phyloP scores from a whole-genome alignment of 805 yeast genomes.

The Middelhovenomyces tepae region DNA sequence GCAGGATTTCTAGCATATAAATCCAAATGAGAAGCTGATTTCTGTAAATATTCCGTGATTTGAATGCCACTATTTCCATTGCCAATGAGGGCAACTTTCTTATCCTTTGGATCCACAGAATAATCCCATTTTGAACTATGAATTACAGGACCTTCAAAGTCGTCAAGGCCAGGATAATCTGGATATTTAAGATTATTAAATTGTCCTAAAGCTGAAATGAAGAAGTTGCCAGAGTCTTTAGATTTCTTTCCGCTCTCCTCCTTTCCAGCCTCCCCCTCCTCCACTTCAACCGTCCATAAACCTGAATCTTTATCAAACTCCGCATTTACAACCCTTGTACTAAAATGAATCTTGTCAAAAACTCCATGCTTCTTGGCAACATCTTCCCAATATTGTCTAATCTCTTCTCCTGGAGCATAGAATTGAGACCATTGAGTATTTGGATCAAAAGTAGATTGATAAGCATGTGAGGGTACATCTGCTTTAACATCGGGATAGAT shows the following conservation, averaged over 20 bases:
- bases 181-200: slow-evolving; percentile 10
- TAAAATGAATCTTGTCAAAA: slow-evolving; percentile 15
- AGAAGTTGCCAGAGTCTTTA: slow-evolving; percentile 12
- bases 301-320: slow-evolving; percentile 12
- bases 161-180: slow-evolving; percentile 6
- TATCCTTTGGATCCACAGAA: slow-evolving; percentile 9
- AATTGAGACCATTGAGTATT: slow-evolving; percentile 20
- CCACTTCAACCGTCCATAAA: slow-evolving; percentile 9
- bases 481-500: slow-evolving; percentile 17
- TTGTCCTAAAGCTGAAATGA: slow-evolving; percentile 7
- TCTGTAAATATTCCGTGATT: no score
- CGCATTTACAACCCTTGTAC: slow-evolving; percentile 14
- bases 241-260: slow-evolving; percentile 10
- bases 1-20: slow-evolving; percentile 18
- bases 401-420: slow-evolving; percentile 18
- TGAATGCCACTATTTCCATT: slow-evolving; percentile 11
- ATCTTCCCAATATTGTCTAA: slow-evolving; percentile 16
- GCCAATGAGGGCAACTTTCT: slow-evolving; percentile 11
- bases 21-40: no score
- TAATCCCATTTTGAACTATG: slow-evolving; percentile 11
- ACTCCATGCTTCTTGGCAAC: slow-evolving; percentile 19
- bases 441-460: slow-evolving; percentile 20
- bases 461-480: slow-evolving; percentile 20
- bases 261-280: no score
- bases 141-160: slow-evolving; percentile 10